phyloP scores from a whole-genome alignment of 768 basidiomycete species.

The Pisolithus tinctorius region DNA sequence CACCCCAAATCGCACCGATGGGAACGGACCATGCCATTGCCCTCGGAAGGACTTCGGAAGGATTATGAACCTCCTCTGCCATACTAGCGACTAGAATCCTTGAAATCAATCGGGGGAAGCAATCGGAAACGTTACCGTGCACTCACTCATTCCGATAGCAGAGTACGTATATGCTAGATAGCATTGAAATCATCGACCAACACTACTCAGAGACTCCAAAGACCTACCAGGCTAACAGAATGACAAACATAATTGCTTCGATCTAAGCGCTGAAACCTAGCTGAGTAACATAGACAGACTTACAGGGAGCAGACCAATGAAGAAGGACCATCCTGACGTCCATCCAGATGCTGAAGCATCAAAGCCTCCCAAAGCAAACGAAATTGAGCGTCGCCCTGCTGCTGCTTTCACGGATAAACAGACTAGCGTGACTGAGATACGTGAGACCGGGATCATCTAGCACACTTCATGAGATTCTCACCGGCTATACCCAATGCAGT shows the following conservation, averaged over 20 bases:
- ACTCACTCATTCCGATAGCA: slow-evolving; percentile 56
- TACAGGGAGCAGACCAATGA: slow-evolving; percentile 54
- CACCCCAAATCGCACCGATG: slow-evolving; percentile 43
- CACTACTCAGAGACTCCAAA: neutral
- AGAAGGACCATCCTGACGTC: slow-evolving; percentile 64
- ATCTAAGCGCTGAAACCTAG: too few relatives aligned
- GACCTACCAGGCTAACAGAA: slow-evolving; percentile 23
- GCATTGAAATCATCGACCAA: slow-evolving; percentile 10
- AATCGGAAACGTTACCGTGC: neutral
- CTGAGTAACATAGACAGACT: slow-evolving; percentile 9
- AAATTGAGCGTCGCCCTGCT: slow-evolving; percentile 44
- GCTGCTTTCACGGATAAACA: slow-evolving; percentile 53
- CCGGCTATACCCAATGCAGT: slow-evolving; percentile 51
- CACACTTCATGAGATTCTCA: slow-evolving; percentile 11
- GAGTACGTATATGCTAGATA: slow-evolving; percentile 46
- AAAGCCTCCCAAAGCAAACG: slow-evolving; percentile 53
- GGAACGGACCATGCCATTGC: slow-evolving; percentile 51
- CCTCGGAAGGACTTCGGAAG: slow-evolving; percentile 44
- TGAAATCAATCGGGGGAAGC: slow-evolving; percentile 1
- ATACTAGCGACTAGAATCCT: slow-evolving; percentile 45
- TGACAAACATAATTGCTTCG: neutral
- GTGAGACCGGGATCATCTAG: slow-evolving; percentile 6
- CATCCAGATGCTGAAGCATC: slow-evolving; percentile 60
- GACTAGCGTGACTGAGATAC: slow-evolving; percentile 45
- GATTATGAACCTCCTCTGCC: slow-evolving; percentile 62